Evolutionary conservation across 805 yeast genomes (phyloP).

Genomic region (Candida nitratophila): DNA sequence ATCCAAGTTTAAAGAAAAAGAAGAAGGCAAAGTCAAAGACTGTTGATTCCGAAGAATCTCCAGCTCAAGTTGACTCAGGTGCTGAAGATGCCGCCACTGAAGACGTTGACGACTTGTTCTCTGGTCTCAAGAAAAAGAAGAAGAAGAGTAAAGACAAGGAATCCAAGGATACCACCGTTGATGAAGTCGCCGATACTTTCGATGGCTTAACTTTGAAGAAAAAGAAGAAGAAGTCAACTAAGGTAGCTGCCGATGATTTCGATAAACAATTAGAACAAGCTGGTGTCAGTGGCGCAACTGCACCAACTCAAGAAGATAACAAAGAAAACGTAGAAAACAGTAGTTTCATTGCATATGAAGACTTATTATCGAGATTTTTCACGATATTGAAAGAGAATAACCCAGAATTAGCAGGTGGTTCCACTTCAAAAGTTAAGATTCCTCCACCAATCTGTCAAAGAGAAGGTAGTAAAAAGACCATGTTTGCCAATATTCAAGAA

Average conservation of each 20-base stretch:
- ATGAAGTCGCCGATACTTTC: slow-evolving; percentile 49
- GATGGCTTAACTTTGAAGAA: slow-evolving; percentile 70
- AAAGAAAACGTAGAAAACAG: slow-evolving; percentile 31
- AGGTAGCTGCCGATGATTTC: slow-evolving; percentile 64
- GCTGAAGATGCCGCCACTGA: slow-evolving; percentile 20
- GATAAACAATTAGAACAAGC: slow-evolving; percentile 88
- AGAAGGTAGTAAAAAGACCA: slow-evolving; percentile 95
- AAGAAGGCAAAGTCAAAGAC: slow-evolving; percentile 53
- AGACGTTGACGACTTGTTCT: slow-evolving; percentile 56
- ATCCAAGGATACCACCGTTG: slow-evolving; percentile 27
- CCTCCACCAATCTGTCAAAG: slow-evolving; percentile 97
- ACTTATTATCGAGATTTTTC: slow-evolving; percentile 80
- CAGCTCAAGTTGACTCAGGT: slow-evolving; percentile 33
- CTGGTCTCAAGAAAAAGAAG: slow-evolving; percentile 82
- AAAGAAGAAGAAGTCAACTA: slow-evolving; percentile 72
- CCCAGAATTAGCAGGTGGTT: slow-evolving; percentile 97
- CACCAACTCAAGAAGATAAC: slow-evolving; percentile 22
- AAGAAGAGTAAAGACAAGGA: slow-evolving; percentile 62
- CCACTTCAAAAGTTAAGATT: slow-evolving; percentile 87
- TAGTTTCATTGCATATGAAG: slow-evolving; percentile 63
- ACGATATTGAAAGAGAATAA: slow-evolving; percentile 80
- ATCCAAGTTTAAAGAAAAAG: slow-evolving; percentile 70
- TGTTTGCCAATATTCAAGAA: slow-evolving; percentile 93
- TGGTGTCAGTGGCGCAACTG: slow-evolving; percentile 70
- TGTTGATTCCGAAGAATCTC: slow-evolving; percentile 21